Percentiles rank a stretch among this genome's conserved stretches.
Evolutionary conservation across 2,329 filamentous ascomycete genomes (phyloP).

Genomic region (Aspergillus latus): DNA sequence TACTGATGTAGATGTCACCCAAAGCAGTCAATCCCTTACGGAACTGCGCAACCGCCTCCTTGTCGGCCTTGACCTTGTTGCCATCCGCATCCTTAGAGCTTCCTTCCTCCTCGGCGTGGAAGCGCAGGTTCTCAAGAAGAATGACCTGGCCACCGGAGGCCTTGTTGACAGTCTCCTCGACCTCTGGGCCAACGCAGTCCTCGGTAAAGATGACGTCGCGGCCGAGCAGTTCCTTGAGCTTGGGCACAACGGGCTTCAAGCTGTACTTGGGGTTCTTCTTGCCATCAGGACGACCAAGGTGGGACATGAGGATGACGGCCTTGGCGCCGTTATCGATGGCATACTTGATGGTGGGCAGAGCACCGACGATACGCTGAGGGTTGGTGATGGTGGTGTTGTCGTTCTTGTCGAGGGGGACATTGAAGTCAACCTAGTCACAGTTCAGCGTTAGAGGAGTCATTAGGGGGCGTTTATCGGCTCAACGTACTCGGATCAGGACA

Average conservation of each 20-base stretch:
- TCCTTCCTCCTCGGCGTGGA: slow-evolving; percentile 97
- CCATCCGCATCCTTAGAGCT: slow-evolving; percentile 90
- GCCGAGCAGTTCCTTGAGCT: slow-evolving; percentile 86
- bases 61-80: slow-evolving; percentile 98
- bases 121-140: slow-evolving; percentile 95
- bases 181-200: slow-evolving; percentile 85
- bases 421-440: slow-evolving; percentile 85
- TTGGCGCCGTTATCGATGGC: slow-evolving; percentile 87
- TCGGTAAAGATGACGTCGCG: slow-evolving; percentile 84
- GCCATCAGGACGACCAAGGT: slow-evolving; percentile 93
- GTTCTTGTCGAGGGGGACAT: slow-evolving; percentile 83
- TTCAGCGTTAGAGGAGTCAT: slow-evolving; percentile 11
- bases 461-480: slow-evolving; percentile 17
- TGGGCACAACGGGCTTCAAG: slow-evolving; percentile 83
- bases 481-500: slow-evolving; percentile 88
- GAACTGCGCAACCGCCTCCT: slow-evolving; percentile 88
- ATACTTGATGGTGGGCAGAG: slow-evolving; percentile 92
- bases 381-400: slow-evolving; percentile 89
- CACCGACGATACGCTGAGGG: slow-evolving; percentile 96
- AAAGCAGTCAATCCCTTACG: slow-evolving; percentile 91
- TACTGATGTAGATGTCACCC: slow-evolving; percentile 95
- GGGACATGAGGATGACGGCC: slow-evolving; percentile 95
- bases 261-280: slow-evolving; percentile 90
- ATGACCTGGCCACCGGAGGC: slow-evolving; percentile 79
- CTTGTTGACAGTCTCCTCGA: slow-evolving; percentile 84